Percentiles rank a stretch among this genome's conserved stretches.
Conservation (phyloP, 169 alveolate species). For the Plasmodium cynomolgi region DNA sequence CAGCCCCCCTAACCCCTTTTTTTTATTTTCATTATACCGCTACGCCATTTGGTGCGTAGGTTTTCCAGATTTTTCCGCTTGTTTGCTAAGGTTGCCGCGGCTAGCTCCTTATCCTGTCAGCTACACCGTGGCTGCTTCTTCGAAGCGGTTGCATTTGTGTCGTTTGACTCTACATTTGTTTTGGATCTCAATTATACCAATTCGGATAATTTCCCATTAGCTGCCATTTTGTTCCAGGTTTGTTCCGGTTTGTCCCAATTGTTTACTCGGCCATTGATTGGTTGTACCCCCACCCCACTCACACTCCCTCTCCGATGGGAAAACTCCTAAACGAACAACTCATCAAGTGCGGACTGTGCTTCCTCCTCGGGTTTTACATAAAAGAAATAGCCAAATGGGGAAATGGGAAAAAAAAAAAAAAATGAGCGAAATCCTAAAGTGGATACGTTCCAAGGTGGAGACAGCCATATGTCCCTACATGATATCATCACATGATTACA, state of each 20-base stretch:
- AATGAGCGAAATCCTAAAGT: not conserved
- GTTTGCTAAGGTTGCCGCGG: not conserved
- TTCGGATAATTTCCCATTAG: not conserved
- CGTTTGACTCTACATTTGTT: not conserved
- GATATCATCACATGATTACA: not conserved
- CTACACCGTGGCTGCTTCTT: not conserved
- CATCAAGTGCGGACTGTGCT: conserved; percentile 10
- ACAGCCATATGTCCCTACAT: not conserved
- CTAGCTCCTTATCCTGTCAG: not conserved
- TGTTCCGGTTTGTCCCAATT: not conserved
- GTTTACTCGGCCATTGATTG: not conserved
- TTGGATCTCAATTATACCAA: not conserved
- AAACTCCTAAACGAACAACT: not conserved
- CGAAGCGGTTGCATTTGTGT: not conserved
- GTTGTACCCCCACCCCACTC: not conserved
- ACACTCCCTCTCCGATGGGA: not conserved
- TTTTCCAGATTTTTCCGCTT: not conserved
- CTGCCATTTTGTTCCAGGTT: not conserved
- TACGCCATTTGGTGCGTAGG: not conserved
- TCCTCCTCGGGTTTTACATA: conserved; percentile 29
- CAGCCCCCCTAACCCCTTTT: not conserved
- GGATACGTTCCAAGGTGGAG: conserved; percentile 1
- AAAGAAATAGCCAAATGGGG: conserved; percentile 6
- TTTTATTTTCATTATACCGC: not conserved
- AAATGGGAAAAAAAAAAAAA: not conserved